phyloP scores from a whole-genome alignment of 768 basidiomycete genomes.

The Suillus weaverae region DNA sequence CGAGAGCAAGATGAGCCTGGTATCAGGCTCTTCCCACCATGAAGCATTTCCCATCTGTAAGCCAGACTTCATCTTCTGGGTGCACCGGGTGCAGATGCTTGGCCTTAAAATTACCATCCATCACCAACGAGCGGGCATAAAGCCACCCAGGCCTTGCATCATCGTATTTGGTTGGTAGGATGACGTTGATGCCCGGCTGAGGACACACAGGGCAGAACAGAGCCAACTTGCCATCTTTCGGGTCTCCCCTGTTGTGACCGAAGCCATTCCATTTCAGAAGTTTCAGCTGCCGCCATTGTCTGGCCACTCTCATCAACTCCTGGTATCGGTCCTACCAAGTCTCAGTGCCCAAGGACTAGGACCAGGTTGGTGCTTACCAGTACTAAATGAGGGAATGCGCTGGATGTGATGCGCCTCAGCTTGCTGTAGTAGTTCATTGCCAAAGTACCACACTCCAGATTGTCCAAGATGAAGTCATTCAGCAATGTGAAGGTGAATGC shows the following conservation, averaged over 20 bases:
- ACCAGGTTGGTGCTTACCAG: neutral
- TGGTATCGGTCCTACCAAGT: slow-evolving; percentile 10
- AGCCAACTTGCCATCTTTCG: neutral
- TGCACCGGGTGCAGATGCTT: slow-evolving; percentile 9
- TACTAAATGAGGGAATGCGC: neutral
- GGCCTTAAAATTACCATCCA: neutral
- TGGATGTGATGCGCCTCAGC: neutral
- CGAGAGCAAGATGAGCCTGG: neutral
- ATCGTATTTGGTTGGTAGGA: neutral
- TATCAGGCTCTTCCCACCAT: neutral
- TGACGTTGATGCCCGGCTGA: neutral
- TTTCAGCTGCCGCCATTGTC: slow-evolving; percentile 21
- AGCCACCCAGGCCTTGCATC: neutral
- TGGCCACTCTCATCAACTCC: slow-evolving; percentile 15
- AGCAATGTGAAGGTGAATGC: neutral
- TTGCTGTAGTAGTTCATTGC: slow-evolving; percentile 1
- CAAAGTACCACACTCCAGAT: slow-evolving; percentile 1
- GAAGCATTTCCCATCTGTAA: slow-evolving; percentile 11
- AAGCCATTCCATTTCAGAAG: slow-evolving; percentile 21
- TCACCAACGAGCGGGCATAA: neutral
- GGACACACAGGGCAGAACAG: slow-evolving; percentile 9
- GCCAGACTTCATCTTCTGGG: slow-evolving; percentile 14
- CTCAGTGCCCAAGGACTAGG: too few relatives aligned
- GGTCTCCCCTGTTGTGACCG: neutral
- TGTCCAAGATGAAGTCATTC: slow-evolving; percentile 1